Base-by-base conservation (phyloP, 2,329 filamentous ascomycete species). In the Cercospora beticola region DNA sequence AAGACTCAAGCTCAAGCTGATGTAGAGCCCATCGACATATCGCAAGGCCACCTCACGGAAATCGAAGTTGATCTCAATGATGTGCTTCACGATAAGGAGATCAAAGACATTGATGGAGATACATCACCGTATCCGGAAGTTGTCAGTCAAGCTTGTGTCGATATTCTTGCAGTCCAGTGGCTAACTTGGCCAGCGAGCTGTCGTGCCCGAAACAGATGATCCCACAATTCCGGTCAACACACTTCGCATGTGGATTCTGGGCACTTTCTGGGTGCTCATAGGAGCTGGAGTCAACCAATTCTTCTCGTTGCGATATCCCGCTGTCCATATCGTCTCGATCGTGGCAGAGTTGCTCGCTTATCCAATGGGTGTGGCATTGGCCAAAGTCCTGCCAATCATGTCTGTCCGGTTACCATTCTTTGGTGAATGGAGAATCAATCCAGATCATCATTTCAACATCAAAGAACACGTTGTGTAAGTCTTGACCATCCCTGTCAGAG, bases 271-370 rank as follows among this genome's bases (percentile, higher is more conserved):
- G 67, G 81, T 82, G 14, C 81, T 82, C 0, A 64, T 83, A 18
- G 81, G 79, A 1, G 80, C 79, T 23, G 82, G 80, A 5, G 66
- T 79, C 23, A 95, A 95, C 79, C 82, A 96, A 49, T 95, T 96
- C 82, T 97, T 96, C 83, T 94, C 92, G 40, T 83, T 96, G 78
- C 87, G 93, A 86, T 96, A 95, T 84, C 93, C 93, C 30, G 95
- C 92, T 79, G 92, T 96, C 78, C 91, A 91, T 69, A 94, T 96
- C 76, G 94, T 92, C 23, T 92, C 92, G 46, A 91, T 97, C 73
- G 96, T 97, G 82, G 92, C 92, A 31, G 85, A 95, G 75, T 84
- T 96, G 68, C 88, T 97, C 66, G 92, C 93, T 58, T 93, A 95
- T 77, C 93, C 93, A 2, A 86, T 96, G 65, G 93, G 93, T 68